Base-by-base conservation (phyloP, 2,329 filamentous ascomycete genomes). In the Botrytis pseudocinerea region DNA sequence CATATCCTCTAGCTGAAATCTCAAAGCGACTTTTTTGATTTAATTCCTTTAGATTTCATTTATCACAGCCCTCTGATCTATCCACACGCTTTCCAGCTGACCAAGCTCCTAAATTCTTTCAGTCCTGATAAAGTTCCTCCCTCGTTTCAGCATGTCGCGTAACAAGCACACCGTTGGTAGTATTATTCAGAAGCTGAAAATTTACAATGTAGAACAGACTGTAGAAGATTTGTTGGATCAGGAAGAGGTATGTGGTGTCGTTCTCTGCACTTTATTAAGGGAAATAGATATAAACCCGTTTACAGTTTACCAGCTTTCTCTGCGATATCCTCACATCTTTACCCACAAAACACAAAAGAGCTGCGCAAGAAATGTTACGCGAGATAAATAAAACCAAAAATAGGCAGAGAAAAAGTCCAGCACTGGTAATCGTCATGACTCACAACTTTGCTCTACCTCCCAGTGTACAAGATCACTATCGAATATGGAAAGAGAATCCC, bases 401-500 rank as follows among this genome's bases (percentile, higher is more conserved):
- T 7, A 69, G 8, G 18, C 35, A 38, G 46, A 12, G 14, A 2
- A 51, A 57, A 54, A 28, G 65, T 25, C 22, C 28, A 57, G 46
- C 46, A 10, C 22, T 69, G 2, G n/a, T n/a, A 28, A 12, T 16
- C 12, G 28, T 69, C 28, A 22, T 57, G 9, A n/a, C n/a, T 32
- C 65, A 14, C 10, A 32, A n/a, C 14, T 40, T 69, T 51, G 2
- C 32, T 57, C 12, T 57, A 12, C 65, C 65, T 9, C 32, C 65
- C 12, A 25, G 20, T 28, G n/a, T 69, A 28, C 32, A 57, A 20
- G 12, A 28, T 40, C 51, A 54, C 38, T 57, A 40, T 57, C 48
- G 10, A 16, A 28, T 57, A 40, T 69, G 65, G 65, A 69, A 57
- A 25, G 22, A 69, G 38, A 57, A 69, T 28, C 65, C 65, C 14